Evolutionary conservation across 2,329 filamentous ascomycete genomes (phyloP).

Genomic region (Hawksworthiomyces lignivorus): DNA sequence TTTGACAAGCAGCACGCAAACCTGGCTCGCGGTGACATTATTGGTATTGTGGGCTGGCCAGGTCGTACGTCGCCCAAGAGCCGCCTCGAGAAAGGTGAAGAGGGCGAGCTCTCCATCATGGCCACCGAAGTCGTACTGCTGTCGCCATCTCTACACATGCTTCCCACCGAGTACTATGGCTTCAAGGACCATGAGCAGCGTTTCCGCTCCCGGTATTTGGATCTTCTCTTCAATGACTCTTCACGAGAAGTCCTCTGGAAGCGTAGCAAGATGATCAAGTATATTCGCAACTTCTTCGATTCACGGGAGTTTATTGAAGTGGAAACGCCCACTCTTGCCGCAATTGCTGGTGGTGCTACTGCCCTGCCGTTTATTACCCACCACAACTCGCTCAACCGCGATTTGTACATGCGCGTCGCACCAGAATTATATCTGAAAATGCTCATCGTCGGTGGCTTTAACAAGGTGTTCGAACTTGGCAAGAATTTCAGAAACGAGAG

Average conservation of each 20-base stretch:
- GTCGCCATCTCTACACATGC: conserved; percentile 78
- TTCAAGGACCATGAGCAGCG: conserved; percentile 94
- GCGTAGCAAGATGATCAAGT: conserved; percentile 79
- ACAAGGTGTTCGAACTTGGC: conserved; percentile 92
- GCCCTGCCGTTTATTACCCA: conserved; percentile 92
- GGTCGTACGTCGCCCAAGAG: conserved; percentile 85
- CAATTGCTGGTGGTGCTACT: conserved; percentile 90
- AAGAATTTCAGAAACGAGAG: conserved; percentile 93
- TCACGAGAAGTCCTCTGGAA: conserved; percentile 78
- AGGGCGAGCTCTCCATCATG: conserved; percentile 91
- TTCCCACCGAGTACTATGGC: conserved; percentile 85
- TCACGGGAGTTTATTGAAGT: conserved; percentile 85
- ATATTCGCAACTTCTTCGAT: conserved; percentile 84
- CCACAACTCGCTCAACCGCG: conserved; percentile 92
- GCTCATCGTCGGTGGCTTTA: conserved; percentile 84
- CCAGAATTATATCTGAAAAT: conserved; percentile 97
- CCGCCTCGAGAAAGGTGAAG: conserved; percentile 67
- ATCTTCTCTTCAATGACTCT: conserved; percentile 92
- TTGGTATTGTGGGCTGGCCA: conserved; percentile 78
- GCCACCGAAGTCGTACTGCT: conserved; percentile 79
- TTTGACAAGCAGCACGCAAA: conserved; percentile 88
- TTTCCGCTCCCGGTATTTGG: conserved; percentile 87
- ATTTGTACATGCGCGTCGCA: conserved; percentile 90
- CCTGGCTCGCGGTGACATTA: conserved; percentile 84
- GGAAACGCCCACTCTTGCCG: conserved; percentile 95